Evolutionary conservation across 441 rosid genomes (phyloP), one percentile per base, ranked within the genome.

Genomic region (Iberis amara): DNA sequence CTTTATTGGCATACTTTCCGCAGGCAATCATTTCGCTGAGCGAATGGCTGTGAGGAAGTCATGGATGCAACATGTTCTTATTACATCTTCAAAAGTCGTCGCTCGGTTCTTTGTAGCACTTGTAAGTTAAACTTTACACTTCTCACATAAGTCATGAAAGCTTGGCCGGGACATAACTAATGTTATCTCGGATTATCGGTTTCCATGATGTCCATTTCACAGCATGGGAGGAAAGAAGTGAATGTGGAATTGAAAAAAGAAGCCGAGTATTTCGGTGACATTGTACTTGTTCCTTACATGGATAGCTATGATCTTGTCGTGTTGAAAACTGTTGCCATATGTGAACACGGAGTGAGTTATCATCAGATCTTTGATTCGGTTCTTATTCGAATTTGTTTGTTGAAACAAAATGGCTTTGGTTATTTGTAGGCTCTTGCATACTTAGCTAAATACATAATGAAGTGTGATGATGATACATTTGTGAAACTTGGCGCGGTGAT

Each of bases 281-380:
- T 85, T 57, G 84, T 88, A n/a, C 67, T 88, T 11, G 89, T 85
- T 59, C 96, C 96, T 35, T 88, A 83, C 72, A 76, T 83, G 89
- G 96, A 85, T 55, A 85, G 79, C 74, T 88, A 88, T 59, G 96
- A 88, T 61, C 92, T 88, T 32, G 92, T 85, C 36, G 95, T 88
- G 4, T 65, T 88, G 52, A 88, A 88, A 74, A 88, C 96, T 30
- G 86, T 83, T 73, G 96, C 96, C 40, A 88, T 88, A 59, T 88
- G 91, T 35, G 92, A 88, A 79, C 81, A 79, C 59, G 92, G 92
- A 79, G 92, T 88, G 72, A 69, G 87, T 66, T 26, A 18, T n/a
- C n/a, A 43, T 48, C 53, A 28, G 11, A 50, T 64, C 47, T 37
- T 38, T 52, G 40, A 14, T 11, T 51, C 57, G 38, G 38, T 49